phyloP scores from a whole-genome alignment of 2,329 filamentous ascomycete species.

The Trichoderma asperellum region DNA sequence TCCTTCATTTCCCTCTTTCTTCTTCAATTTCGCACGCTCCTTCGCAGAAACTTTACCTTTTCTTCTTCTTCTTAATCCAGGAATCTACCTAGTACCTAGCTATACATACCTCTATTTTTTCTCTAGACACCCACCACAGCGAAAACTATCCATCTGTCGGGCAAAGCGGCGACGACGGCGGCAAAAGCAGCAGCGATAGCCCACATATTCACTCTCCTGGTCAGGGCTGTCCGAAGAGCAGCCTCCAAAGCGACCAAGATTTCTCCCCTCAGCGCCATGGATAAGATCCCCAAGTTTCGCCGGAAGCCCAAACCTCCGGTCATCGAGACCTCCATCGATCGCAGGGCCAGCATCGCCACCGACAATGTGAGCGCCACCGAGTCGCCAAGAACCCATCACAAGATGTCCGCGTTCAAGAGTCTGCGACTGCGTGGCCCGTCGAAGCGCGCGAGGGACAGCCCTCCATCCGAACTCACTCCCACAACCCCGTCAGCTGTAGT shows the following conservation, averaged over 20 bases:
- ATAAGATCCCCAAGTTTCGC: conserved; percentile 49
- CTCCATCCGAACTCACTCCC: conserved; percentile 41
- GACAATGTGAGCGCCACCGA: conserved; percentile 36
- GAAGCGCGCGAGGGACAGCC: conserved; percentile 52
- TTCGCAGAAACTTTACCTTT: conserved; percentile 4
- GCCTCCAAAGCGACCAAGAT: conserved; percentile 36
- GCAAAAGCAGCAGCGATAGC: conserved; percentile 3
- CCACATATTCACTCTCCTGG: conserved; percentile 69
- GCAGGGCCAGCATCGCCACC: conserved; percentile 38
- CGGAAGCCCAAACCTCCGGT: conserved; percentile 51
- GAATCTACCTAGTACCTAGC: not conserved
- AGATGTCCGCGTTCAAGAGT: conserved; percentile 49
- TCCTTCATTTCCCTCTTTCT: not conserved
- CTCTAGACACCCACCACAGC: not conserved
- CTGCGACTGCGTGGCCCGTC: conserved; percentile 51
- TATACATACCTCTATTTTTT: not conserved
- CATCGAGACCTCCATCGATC: conserved; percentile 47
- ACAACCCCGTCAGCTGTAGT: conserved; percentile 40
- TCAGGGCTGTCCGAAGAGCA: conserved; percentile 37
- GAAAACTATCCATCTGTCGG: conserved; percentile 31
- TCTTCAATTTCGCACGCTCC: conserved; percentile 13
- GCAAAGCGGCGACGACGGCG: conserved; percentile 8
- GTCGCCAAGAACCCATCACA: conserved; percentile 32
- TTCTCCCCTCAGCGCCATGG: conserved; percentile 39
- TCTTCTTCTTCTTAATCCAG: conserved; percentile 20